Percentiles rank a stretch among this genome's conserved stretches.
These are phyloP conservation scores for Dimargaris xerosporica DNA, from an alignment of 192 early-diverging fungal species.

Conservation along the genomic window DNA sequence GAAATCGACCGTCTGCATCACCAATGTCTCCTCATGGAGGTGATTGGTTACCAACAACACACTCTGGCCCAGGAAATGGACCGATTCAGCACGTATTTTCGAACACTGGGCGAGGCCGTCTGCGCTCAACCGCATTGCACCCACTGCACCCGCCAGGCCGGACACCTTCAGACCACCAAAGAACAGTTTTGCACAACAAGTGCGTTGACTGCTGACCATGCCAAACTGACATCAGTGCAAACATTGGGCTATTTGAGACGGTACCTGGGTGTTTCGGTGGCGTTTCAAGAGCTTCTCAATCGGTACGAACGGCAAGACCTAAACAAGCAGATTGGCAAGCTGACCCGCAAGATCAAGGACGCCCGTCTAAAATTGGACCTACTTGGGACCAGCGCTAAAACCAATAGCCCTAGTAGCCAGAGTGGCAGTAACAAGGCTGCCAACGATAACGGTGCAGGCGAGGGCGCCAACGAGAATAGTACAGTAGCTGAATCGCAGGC, in stretches of 20 bases:
- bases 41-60: background rate
- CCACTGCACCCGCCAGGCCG: background rate
- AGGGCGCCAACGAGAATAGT: too few relatives aligned
- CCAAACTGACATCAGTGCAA: background rate
- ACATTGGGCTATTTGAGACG: background rate
- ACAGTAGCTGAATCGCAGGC: too few relatives aligned
- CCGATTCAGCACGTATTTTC: background rate
- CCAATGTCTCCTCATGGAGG: background rate
- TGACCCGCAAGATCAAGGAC: too few relatives aligned
- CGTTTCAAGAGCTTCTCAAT: slow-evolving; percentile 1
- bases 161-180: background rate
- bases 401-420: too few relatives aligned
- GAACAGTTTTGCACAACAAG: background rate
- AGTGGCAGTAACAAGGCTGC: too few relatives aligned
- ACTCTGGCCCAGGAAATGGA: background rate
- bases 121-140: background rate
- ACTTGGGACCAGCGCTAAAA: too few relatives aligned
- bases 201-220: background rate
- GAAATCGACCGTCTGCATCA: background rate
- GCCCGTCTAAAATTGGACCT: too few relatives aligned
- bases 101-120: background rate
- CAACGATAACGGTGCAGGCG: too few relatives aligned
- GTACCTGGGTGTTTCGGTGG: slow-evolving; percentile 6
- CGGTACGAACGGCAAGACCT: background rate
- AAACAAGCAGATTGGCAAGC: too few relatives aligned